phyloP scores from a whole-genome alignment of 1,284 basidiomycete genomes.

The Microbotryum saponariae region DNA sequence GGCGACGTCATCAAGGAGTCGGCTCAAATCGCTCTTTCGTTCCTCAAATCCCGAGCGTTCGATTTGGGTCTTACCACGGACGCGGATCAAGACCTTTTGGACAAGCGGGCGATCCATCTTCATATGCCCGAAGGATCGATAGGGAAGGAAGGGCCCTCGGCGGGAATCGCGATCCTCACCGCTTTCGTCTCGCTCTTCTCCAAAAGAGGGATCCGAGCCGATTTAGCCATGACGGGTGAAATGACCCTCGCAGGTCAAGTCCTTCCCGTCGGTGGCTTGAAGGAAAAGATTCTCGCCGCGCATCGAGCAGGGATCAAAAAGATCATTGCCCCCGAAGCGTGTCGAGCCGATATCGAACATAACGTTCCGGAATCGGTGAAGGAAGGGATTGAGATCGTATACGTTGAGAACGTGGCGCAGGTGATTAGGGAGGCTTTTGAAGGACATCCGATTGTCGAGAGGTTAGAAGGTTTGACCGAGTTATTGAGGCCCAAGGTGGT shows the following conservation, averaged over 20 bases:
- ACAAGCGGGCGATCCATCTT: constrained; percentile 77
- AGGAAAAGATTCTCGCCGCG: constrained; percentile 91
- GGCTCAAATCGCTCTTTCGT: constrained; percentile 86
- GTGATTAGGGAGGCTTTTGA: constrained; percentile 77
- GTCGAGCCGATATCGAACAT: constrained; percentile 85
- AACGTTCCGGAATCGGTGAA: constrained; percentile 88
- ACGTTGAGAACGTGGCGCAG: constrained; percentile 81
- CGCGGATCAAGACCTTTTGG: constrained; percentile 58
- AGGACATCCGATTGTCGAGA: constrained; percentile 26
- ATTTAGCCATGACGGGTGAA: constrained; percentile 94
- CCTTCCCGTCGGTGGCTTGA: constrained; percentile 82
- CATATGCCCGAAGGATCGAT: constrained; percentile 97
- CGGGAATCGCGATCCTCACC: constrained; percentile 84
- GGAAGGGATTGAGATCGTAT: constrained; percentile 83
- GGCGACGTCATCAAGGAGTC: constrained; percentile 96
- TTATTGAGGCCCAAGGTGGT: constrained; percentile 5
- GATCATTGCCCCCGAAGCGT: constrained; percentile 65
- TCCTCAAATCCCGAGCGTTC: constrained; percentile 84
- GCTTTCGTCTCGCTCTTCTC: constrained; percentile 88
- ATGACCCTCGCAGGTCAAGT: constrained; percentile 88
- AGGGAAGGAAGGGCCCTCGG: constrained; percentile 95
- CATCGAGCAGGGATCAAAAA: constrained; percentile 89
- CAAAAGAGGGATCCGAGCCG: constrained; percentile 68
- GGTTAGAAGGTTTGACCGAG: constrained; percentile 18
- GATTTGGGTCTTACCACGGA: constrained; percentile 73